Conservation (phyloP, 163 green algal genomes). For the Volvox carteri region DNA sequence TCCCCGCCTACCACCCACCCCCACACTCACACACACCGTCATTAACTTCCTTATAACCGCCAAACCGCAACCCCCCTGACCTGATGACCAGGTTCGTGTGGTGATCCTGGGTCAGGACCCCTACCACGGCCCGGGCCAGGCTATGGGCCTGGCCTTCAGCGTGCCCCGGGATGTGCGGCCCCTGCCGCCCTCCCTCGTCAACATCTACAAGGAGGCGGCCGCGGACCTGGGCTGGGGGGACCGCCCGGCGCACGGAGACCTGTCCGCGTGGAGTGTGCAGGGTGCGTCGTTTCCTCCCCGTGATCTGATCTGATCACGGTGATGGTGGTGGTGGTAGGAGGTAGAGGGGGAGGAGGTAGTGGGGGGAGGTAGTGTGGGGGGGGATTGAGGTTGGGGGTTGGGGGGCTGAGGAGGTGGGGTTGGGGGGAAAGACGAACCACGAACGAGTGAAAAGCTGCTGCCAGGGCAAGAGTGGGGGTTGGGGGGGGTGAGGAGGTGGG, state of each 20-base stretch:
- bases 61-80: too few species aligned
- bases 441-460: too few species aligned
- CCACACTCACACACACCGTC: too few species aligned
- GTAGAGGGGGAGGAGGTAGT: too few species aligned
- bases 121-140: conserved; percentile 92
- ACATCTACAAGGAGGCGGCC: conserved; percentile 81
- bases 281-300: too few species aligned
- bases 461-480: too few species aligned
- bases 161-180: conserved; percentile 63
- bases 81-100: conserved; percentile 87
- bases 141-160: conserved; percentile 96
- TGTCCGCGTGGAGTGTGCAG: conserved; percentile 73
- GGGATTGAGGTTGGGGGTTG: not conserved
- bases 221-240: conserved; percentile 65
- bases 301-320: too few species aligned
- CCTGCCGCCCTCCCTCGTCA: conserved; percentile 68
- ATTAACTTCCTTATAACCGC: too few species aligned
- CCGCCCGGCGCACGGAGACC: conserved; percentile 66
- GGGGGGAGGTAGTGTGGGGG: not conserved
- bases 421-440: too few species aligned
- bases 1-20: too few species aligned
- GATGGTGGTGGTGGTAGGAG: too few species aligned
- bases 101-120: conserved; percentile 97
- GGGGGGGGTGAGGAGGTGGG: too few species aligned
- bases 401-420: not conserved